A percentile compares a stretch with the other conserved stretches of the same genome.
These are phyloP conservation scores for Colletotrichum sp. DNA, from an alignment of 2,329 filamentous ascomycete species.

Conservation along the genomic window DNA sequence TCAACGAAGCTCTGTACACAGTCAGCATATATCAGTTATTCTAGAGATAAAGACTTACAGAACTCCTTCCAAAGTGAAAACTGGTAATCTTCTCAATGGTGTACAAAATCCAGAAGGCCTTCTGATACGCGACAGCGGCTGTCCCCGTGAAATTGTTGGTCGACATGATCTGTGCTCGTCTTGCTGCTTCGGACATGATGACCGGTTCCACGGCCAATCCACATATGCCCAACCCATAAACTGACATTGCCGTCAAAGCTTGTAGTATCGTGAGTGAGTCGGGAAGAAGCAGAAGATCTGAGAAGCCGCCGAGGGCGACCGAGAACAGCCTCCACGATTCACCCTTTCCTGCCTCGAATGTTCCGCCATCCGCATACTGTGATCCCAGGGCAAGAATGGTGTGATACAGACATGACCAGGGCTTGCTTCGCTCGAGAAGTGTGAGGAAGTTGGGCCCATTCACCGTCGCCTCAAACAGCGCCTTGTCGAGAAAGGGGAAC, in stretches of 20 bases:
- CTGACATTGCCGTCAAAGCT: constrained; percentile 34
- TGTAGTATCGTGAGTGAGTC: constrained; percentile 34
- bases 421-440: constrained; percentile 29
- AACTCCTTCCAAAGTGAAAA: constrained; percentile 34
- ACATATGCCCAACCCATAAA: constrained; percentile 30
- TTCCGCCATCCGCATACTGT: constrained; percentile 36
- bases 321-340: constrained; percentile 44
- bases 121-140: constrained; percentile 26
- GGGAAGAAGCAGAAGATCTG: constrained; percentile 34
- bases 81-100: constrained; percentile 30
- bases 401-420: constrained; percentile 44
- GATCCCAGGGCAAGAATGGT: constrained; percentile 41
- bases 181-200: constrained; percentile 32
- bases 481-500: constrained; percentile 44
- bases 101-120: constrained; percentile 32
- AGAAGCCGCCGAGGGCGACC: constrained; percentile 37
- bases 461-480: constrained; percentile 37
- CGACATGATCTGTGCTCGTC: constrained; percentile 33
- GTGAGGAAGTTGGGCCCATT: constrained; percentile 28
- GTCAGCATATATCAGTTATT: fast-evolving
- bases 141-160: constrained; percentile 22
- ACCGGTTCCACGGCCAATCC: constrained; percentile 36
- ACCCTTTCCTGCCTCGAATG: constrained; percentile 42
- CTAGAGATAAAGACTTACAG: constrained; percentile 11
- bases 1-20: constrained; percentile 31